phyloP scores from a whole-genome alignment of 1,284 basidiomycete species.

The Boletus sp. region DNA sequence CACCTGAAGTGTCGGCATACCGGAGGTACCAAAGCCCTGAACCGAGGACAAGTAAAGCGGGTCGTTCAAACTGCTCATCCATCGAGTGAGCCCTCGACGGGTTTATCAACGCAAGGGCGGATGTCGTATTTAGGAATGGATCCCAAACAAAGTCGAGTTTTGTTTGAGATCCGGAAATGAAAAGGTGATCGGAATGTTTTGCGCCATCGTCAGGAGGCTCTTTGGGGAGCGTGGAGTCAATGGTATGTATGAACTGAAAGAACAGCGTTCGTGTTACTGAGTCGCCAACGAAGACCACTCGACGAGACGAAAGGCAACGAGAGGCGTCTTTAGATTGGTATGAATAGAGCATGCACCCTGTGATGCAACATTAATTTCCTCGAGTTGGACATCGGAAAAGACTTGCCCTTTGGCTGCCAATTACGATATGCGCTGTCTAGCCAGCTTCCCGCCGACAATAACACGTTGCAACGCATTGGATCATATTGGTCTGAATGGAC shows the following conservation, averaged over 20 bases:
- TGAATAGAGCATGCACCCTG: slow-evolving; percentile 72
- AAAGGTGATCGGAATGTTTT: slow-evolving; percentile 65
- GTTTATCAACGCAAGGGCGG: slow-evolving; percentile 39
- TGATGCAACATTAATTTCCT: slow-evolving; percentile 12
- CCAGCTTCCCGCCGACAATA: slow-evolving; percentile 76
- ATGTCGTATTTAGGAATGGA: slow-evolving; percentile 73
- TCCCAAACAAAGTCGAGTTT: slow-evolving; percentile 75
- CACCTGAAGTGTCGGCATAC: slow-evolving; percentile 64
- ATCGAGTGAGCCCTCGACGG: slow-evolving; percentile 9
- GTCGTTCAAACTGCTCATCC: slow-evolving; percentile 21
- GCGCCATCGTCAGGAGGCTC: slow-evolving; percentile 51
- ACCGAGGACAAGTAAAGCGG: slow-evolving; percentile 75
- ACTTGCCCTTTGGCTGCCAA: slow-evolving; percentile 83
- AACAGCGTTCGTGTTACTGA: slow-evolving; percentile 77
- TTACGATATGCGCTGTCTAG: slow-evolving; percentile 60
- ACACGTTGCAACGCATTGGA: slow-evolving; percentile 65
- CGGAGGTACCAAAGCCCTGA: slow-evolving; percentile 87
- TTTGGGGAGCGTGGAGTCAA: slow-evolving; percentile 55
- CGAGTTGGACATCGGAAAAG: neutral
- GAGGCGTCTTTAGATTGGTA: slow-evolving; percentile 55
- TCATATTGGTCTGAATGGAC: slow-evolving; percentile 59
- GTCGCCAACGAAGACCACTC: slow-evolving; percentile 80
- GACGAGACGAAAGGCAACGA: slow-evolving; percentile 50
- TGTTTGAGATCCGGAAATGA: slow-evolving; percentile 44
- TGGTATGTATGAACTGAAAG: slow-evolving; percentile 62